A percentile compares a stretch with the other conserved stretches of the same genome.
phyloP scores from a whole-genome alignment of 768 basidiomycete species.

The Guyanaporus albipodus region DNA sequence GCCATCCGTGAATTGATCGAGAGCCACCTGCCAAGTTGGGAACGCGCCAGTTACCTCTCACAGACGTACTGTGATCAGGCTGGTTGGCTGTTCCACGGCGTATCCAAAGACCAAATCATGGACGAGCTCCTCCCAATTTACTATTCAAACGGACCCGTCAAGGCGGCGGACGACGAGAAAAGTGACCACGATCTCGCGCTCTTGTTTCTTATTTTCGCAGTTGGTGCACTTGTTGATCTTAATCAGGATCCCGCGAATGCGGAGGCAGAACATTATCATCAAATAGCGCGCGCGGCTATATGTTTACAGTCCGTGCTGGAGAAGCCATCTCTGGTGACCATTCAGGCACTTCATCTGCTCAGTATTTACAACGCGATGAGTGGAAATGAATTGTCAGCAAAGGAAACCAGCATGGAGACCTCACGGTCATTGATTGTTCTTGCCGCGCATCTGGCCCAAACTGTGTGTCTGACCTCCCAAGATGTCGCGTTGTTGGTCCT shows the following conservation, averaged over 20 bases:
- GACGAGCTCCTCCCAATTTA: slow-evolving; percentile 41
- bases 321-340: slow-evolving; percentile 65
- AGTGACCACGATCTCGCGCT: slow-evolving; percentile 48
- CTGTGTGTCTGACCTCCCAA: slow-evolving; percentile 39
- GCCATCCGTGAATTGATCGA: slow-evolving; percentile 50
- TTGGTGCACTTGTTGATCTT: slow-evolving; percentile 46
- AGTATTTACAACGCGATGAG: slow-evolving; percentile 71
- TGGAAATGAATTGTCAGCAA: slow-evolving; percentile 50
- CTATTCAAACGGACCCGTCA: slow-evolving; percentile 30
- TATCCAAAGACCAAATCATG: slow-evolving; percentile 43
- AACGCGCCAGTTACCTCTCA: slow-evolving; percentile 43
- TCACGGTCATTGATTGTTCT: slow-evolving; percentile 65
- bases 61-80: slow-evolving; percentile 46
- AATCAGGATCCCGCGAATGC: slow-evolving; percentile 25
- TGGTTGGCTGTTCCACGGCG: slow-evolving; percentile 49
- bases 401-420: slow-evolving; percentile 69
- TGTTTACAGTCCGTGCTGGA: slow-evolving; percentile 65
- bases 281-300: slow-evolving; percentile 62
- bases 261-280: slow-evolving; percentile 62
- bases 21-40: slow-evolving; percentile 50
- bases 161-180: slow-evolving; percentile 35
- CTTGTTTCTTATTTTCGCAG: slow-evolving; percentile 48
- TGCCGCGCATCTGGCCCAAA: slow-evolving; percentile 62
- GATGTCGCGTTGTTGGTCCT: slow-evolving; percentile 4
- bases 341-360: slow-evolving; percentile 65